These are phyloP conservation scores for Murraya koenigii DNA, from an alignment of 345 rosid species.

Conservation along the genomic window DNA sequence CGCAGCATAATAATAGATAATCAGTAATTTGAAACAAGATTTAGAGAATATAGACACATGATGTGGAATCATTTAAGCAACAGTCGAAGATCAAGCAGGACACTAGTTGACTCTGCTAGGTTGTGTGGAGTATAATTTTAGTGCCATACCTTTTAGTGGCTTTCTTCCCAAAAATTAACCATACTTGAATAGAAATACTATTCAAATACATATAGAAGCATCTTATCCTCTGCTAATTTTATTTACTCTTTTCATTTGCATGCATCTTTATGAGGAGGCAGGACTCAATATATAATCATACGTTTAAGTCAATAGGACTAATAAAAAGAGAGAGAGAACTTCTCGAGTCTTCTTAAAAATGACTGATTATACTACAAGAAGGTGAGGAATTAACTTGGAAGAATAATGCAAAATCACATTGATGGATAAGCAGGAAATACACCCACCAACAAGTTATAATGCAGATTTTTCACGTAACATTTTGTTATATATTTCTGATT, in stretches of 20 bases:
- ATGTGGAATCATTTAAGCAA: background rate
- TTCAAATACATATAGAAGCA: background rate
- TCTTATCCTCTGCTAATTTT: background rate
- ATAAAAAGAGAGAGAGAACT: background rate
- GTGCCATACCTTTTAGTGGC: background rate
- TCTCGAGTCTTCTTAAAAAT: background rate
- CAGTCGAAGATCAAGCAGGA: background rate
- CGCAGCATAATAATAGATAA: background rate
- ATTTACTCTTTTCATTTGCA: background rate
- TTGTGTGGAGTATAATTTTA: background rate
- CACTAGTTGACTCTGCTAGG: background rate
- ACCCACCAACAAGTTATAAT: background rate
- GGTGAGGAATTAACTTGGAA: background rate
- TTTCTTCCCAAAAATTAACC: background rate
- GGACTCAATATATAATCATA: background rate
- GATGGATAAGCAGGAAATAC: background rate
- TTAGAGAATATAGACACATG: background rate
- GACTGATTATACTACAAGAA: background rate
- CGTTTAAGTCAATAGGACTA: background rate
- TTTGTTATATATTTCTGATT: constrained; percentile 2
- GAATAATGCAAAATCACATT: background rate
- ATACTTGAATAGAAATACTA: background rate
- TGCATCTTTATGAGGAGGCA: background rate
- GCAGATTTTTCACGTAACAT: background rate
- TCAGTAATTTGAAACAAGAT: background rate